These are phyloP conservation scores for Myriangium duriaei DNA, from an alignment of 2,329 filamentous ascomycete genomes.

Conservation along the genomic window DNA sequence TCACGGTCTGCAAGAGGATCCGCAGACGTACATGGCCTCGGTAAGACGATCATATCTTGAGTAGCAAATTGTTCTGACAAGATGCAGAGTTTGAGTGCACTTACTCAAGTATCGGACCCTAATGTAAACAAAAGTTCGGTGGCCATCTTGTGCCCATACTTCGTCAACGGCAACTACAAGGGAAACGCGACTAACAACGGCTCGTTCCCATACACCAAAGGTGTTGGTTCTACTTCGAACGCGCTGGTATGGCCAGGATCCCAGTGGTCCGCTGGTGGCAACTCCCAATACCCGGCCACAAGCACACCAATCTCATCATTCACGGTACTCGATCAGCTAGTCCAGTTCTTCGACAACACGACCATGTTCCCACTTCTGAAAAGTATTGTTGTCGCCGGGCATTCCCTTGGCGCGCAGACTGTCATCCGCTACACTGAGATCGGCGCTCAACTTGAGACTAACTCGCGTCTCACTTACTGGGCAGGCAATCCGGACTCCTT, in stretches of 20 bases:
- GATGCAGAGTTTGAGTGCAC: conserved; percentile 20
- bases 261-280: conserved; percentile 23
- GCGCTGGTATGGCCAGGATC: conserved; percentile 24
- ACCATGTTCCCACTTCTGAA: conserved; percentile 24
- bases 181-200: conserved; percentile 23
- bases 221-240: conserved; percentile 20
- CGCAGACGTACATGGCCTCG: conserved; percentile 23
- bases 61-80: no score
- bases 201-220: conserved; percentile 15
- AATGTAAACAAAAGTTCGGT: conserved; percentile 21
- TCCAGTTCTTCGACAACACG: conserved; percentile 24
- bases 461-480: conserved; percentile 21
- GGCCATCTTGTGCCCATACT: conserved; percentile 23
- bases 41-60: no score
- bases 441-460: conserved; percentile 15
- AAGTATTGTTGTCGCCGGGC: conserved; percentile 26
- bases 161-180: conserved; percentile 26
- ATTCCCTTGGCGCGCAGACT: conserved; percentile 25
- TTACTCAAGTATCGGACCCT: conserved; percentile 16
- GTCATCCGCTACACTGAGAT: conserved; percentile 25
- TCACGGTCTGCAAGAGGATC: conserved; percentile 24
- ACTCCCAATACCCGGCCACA: conserved; percentile 24
- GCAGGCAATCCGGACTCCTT: conserved; percentile 25
- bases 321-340: conserved; percentile 23
- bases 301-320: conserved; percentile 20